Percentiles rank a stretch among this genome's conserved stretches.
Evolutionary conservation across 305 asterid species (phyloP).

Genomic region (Solanum hybrid): DNA sequence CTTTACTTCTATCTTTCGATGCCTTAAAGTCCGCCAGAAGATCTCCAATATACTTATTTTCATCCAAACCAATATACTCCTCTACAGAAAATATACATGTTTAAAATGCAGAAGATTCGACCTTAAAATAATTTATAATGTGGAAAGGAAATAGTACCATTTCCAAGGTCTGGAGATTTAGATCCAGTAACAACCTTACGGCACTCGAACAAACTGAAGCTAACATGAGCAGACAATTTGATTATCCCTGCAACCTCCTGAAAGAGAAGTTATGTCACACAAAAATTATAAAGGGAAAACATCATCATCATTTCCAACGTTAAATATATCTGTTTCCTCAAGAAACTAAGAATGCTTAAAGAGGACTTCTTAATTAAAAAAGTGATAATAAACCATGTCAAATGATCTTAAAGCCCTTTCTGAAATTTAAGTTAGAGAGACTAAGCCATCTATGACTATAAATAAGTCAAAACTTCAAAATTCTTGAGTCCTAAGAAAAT

Average conservation of each 20-base stretch:
- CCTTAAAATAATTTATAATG: neutral
- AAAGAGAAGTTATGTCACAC: conserved; percentile 9
- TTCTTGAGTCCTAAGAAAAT: neutral
- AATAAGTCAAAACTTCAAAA: neutral
- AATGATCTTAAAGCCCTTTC: neutral
- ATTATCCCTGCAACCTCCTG: conserved; percentile 98
- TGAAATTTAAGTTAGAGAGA: neutral
- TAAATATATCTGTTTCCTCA: neutral
- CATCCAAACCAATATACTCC: conserved; percentile 88
- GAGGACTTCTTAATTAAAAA: neutral
- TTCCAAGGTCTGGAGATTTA: conserved; percentile 82
- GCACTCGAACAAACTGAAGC: conserved; percentile 93
- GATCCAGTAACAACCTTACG: conserved; percentile 82
- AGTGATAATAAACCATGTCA: neutral
- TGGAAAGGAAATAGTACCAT: conserved; percentile 40
- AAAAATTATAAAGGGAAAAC: neutral
- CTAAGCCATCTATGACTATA: neutral
- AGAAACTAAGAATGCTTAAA: neutral
- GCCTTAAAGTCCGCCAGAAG: conserved; percentile 91
- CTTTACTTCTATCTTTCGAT: conserved; percentile 89
- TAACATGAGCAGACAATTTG: conserved; percentile 68
- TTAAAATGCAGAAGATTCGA: neutral
- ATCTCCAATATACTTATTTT: conserved; percentile 89
- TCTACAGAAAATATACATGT: conserved; percentile 32
- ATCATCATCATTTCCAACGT: neutral